Evolutionary conservation across 768 basidiomycete genomes (phyloP).

Genomic region (Naganishia antarctica): DNA sequence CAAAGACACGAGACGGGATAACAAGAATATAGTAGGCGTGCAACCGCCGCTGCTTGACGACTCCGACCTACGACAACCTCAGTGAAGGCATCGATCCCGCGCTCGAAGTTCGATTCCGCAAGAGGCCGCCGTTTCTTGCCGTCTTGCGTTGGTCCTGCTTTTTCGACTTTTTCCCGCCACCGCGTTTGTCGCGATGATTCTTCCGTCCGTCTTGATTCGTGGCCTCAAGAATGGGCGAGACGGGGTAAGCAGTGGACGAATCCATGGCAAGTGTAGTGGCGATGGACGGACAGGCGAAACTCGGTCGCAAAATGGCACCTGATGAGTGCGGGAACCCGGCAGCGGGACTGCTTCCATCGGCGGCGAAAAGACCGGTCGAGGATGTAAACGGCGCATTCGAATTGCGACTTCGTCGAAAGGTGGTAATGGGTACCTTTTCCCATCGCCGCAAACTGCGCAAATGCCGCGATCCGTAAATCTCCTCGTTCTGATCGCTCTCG

Average conservation of each 20-base stretch:
- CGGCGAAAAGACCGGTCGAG: neutral
- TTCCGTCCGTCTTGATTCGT: constrained; percentile 11
- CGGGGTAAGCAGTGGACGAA: constrained; percentile 1
- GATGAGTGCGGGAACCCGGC: constrained; percentile 4
- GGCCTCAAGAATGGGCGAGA: constrained; percentile 22
- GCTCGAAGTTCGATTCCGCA: constrained; percentile 23
- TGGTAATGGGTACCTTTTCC: constrained; percentile 31
- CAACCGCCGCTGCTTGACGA: neutral
- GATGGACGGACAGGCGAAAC: constrained; percentile 27
- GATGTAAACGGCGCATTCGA: constrained; percentile 11
- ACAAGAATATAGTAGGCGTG: no score
- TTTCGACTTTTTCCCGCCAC: neutral
- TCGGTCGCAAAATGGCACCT: constrained; percentile 20
- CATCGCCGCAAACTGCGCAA: constrained; percentile 27
- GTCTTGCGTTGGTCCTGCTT: constrained; percentile 13
- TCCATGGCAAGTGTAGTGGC: constrained; percentile 25
- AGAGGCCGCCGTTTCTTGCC: constrained; percentile 12
- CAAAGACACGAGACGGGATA: no score
- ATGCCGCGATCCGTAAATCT: constrained; percentile 21
- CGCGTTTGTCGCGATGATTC: neutral
- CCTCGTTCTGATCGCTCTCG: constrained; percentile 20
- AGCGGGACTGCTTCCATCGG: neutral
- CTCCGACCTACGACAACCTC: neutral
- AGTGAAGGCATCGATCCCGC: constrained; percentile 24
- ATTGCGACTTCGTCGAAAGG: constrained; percentile 26